Evolutionary conservation across 108 stramenopile species (phyloP).

Genomic region (Pseudonitzschia delicatissima): DNA sequence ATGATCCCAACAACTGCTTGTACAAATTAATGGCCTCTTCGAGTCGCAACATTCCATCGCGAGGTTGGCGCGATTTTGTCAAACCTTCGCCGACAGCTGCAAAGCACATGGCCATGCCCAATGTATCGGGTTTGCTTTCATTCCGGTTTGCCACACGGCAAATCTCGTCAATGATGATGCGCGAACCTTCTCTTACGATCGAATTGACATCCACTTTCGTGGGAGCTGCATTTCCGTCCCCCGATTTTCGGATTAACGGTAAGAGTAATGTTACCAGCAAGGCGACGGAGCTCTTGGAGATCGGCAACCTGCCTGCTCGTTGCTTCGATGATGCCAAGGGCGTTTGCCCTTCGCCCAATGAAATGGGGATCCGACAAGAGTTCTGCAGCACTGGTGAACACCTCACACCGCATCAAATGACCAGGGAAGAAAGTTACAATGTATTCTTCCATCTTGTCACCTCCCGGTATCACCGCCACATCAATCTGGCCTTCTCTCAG

Average conservation of each 20-base stretch:
- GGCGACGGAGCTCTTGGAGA: conserved; percentile 68
- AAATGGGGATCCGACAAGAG: conserved; percentile 59
- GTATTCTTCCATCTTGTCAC: conserved; percentile 79
- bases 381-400: conserved; percentile 55
- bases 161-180: conserved; percentile 70
- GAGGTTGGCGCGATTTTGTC: conserved; percentile 67
- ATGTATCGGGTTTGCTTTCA: conserved; percentile 48
- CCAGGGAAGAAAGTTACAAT: conserved; percentile 65
- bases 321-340: conserved; percentile 75
- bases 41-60: conserved; percentile 73
- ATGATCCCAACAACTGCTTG: conserved; percentile 62
- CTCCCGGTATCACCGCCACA: conserved; percentile 42
- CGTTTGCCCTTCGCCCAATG: conserved; percentile 62
- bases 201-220: conserved; percentile 56
- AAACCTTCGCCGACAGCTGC: conserved; percentile 84
- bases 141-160: conserved; percentile 41
- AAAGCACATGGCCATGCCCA: conserved; percentile 77
- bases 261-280: conserved; percentile 34
- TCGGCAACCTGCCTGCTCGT: conserved; percentile 80
- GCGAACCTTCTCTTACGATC: conserved; percentile 66
- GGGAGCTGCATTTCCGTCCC: background rate
- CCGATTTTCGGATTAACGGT: background rate
- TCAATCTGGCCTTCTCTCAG: conserved; percentile 40
- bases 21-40: conserved; percentile 78
- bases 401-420: conserved; percentile 71